Evolutionary conservation across 768 basidiomycete species (phyloP), one percentile per base, ranked within the genome.

Genomic region (Peribolospora kevripleyi): DNA sequence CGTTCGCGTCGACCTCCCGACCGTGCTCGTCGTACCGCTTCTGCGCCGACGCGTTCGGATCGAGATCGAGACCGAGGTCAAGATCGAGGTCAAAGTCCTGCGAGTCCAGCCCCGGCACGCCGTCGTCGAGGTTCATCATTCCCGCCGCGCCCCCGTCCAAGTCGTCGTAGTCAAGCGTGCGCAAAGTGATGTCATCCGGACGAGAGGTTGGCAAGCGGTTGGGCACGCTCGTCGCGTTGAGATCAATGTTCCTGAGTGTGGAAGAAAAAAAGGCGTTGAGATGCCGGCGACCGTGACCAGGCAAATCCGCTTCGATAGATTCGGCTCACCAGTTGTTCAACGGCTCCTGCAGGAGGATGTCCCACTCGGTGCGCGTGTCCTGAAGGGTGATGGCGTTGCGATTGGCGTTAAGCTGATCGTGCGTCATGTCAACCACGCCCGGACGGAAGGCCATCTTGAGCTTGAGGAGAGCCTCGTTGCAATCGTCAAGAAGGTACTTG

Each of bases 391-490:
- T 91, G 39, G 87, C 77, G 58, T 83, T 84, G 64, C 80, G 79
- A 65, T 80, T 81, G 43, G 85, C 86, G 0, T 77, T 77, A 1
- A 90, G 75, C 67, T 91, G 85, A 58, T 93, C 90, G 59, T 91
- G 88, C 5, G 87, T 86, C 76, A 97, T 77, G 68, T 98, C 93
- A 43, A 95, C 51, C 37, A 87, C 69, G 57, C 87, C 91, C 13
- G 88, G 87, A 54, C 88, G 81, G 69, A 97, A 95, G 3, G 86
- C 90, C 81, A 93, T 84, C 68, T 90, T 91, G 50, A 95, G 90
- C 68, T 88, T 87, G 45, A 90, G 71, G 48, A 97, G 70, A 0
- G 91, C 88, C 66, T 98, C 93, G 58, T 93, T 93, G 65, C 91
- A 95, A 65, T 98, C 93, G 64, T 98, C 93, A 59, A 95, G 70